phyloP scores from a whole-genome alignment of 192 early-diverging fungal genomes.

The Coemansia sp. region DNA sequence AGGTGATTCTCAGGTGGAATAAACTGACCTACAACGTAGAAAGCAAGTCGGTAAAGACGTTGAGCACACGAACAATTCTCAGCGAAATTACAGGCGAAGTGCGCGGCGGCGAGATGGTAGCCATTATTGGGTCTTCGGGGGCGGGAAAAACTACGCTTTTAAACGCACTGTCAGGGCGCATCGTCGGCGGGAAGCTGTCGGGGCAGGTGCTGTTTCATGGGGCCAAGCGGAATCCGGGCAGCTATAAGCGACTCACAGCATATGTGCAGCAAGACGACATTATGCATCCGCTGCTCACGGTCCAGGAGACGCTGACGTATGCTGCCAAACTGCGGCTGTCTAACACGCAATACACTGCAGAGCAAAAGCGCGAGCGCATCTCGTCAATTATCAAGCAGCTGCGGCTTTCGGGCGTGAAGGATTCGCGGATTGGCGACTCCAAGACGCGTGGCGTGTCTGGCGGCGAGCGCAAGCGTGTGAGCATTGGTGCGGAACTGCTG shows the following conservation, averaged over 20 bases:
- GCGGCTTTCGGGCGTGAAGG: slow-evolving; percentile 58
- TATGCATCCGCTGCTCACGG: slow-evolving; percentile 63
- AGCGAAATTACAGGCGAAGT: slow-evolving; percentile 66
- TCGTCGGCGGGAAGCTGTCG: slow-evolving; percentile 55
- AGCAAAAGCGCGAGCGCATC: slow-evolving; percentile 59
- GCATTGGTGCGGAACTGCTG: slow-evolving; percentile 49
- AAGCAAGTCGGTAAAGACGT: slow-evolving; percentile 8
- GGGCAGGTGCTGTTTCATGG: slow-evolving; percentile 57
- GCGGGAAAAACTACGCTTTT: slow-evolving; percentile 88
- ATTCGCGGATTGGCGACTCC: slow-evolving; percentile 54
- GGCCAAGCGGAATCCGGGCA: slow-evolving; percentile 21
- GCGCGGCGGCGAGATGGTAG: slow-evolving; percentile 67
- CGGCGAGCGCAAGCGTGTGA: slow-evolving; percentile 56
- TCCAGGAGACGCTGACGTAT: slow-evolving; percentile 74
- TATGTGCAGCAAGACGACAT: slow-evolving; percentile 59
- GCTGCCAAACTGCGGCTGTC: slow-evolving; percentile 69
- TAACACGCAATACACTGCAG: slow-evolving; percentile 42
- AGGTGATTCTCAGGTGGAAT: slow-evolving; percentile 34
- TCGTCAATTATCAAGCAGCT: slow-evolving; percentile 60
- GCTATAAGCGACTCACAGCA: slow-evolving; percentile 36
- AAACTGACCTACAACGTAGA: slow-evolving; percentile 34
- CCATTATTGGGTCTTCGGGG: slow-evolving; percentile 90
- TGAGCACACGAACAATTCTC: slow-evolving; percentile 50
- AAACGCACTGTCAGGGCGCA: slow-evolving; percentile 74
- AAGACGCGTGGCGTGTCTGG: slow-evolving; percentile 53